phyloP scores from a whole-genome alignment of 1,139 yeast species.

The Pneumocystis jirovecii region DNA sequence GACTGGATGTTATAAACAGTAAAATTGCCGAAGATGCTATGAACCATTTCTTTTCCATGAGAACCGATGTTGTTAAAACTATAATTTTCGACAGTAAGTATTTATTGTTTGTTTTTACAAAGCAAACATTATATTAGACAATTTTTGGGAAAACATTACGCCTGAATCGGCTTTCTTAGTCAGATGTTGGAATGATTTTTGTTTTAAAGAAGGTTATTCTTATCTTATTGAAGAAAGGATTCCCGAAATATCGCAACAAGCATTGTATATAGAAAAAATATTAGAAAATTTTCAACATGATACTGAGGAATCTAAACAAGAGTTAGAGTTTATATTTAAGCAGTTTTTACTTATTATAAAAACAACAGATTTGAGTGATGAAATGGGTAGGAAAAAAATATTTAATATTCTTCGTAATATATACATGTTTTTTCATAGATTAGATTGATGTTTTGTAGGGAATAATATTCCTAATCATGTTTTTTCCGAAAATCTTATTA shows the following conservation, averaged over 20 bases:
- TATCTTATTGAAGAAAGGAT: constrained; percentile 56
- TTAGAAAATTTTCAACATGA: constrained; percentile 25
- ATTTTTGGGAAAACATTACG: constrained; percentile 55
- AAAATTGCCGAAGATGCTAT: constrained; percentile 54
- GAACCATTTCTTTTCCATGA: constrained; percentile 42
- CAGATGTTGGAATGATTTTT: constrained; percentile 50
- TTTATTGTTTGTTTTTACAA: neutral
- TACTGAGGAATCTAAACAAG: constrained; percentile 33
- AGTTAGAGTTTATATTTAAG: constrained; percentile 57
- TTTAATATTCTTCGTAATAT: constrained; percentile 49
- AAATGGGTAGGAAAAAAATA: constrained; percentile 76
- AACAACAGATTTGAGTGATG: constrained; percentile 77
- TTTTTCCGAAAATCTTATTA: constrained; percentile 40
- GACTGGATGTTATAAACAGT: constrained; percentile 52
- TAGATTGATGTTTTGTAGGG: constrained; percentile 12
- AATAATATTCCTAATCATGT: constrained; percentile 17
- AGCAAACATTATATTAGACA: constrained; percentile 19
- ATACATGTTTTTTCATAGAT: constrained; percentile 14
- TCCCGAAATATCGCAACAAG: constrained; percentile 68
- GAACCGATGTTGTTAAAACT: constrained; percentile 46
- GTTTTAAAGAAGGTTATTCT: constrained; percentile 25
- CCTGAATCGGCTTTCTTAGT: constrained; percentile 64
- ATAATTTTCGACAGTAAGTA: constrained; percentile 35
- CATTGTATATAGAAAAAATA: constrained; percentile 42
- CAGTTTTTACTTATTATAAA: constrained; percentile 57